Evolutionary conservation across 192 early-diverging fungal species (phyloP).

Genomic region (Coemansia sp.): DNA sequence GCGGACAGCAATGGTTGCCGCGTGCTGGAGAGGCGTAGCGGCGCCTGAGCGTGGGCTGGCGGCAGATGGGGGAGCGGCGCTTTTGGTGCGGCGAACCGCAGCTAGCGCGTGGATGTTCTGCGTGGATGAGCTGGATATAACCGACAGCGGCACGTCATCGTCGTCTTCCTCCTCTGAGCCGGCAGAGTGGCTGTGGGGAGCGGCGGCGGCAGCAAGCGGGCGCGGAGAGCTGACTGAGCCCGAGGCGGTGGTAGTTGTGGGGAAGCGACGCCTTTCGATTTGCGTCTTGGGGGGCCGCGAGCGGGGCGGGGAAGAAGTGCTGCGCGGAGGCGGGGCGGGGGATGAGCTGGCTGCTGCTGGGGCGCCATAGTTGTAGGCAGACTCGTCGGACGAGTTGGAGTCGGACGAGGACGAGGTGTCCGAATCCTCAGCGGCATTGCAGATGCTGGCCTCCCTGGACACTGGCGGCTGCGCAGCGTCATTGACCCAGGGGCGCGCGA

Average conservation of each 20-base stretch:
- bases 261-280: not conserved
- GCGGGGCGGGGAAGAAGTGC: not conserved
- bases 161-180: slow-evolving; percentile 15
- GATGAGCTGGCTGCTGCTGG: not conserved
- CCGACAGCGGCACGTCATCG: slow-evolving; percentile 40
- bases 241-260: not conserved
- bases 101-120: slow-evolving; percentile 12
- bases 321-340: slow-evolving; percentile 3
- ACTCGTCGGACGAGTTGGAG: slow-evolving; percentile 23
- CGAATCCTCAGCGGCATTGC: not conserved
- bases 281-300: not conserved
- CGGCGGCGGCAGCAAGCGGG: not conserved
- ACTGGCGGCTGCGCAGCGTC: slow-evolving; percentile 1
- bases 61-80: slow-evolving; percentile 12
- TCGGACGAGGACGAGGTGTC: slow-evolving; percentile 8
- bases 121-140: slow-evolving; percentile 27
- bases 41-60: slow-evolving; percentile 11
- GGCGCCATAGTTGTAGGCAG: slow-evolving; percentile 11
- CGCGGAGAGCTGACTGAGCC: not conserved
- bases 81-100: slow-evolving; percentile 34
- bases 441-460: not conserved
- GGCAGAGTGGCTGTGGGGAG: not conserved
- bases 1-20: not conserved
- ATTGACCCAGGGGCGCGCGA: slow-evolving; percentile 29
- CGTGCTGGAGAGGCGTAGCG: not conserved